Percentiles rank a stretch among this genome's conserved stretches.
Evolutionary conservation across 306 rosid genomes (phyloP).

Genomic region (Inga oerstediana): DNA sequence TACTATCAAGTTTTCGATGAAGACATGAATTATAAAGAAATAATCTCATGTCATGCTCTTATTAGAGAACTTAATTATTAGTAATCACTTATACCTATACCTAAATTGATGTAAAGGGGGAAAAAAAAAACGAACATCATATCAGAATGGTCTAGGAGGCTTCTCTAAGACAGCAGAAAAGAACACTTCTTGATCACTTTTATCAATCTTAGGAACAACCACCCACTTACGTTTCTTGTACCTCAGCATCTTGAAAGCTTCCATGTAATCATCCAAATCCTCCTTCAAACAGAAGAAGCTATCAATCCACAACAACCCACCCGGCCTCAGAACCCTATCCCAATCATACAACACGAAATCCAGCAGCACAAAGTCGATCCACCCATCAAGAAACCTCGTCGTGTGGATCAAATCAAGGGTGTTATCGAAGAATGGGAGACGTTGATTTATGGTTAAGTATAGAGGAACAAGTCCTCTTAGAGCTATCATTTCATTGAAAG

Average conservation of each 20-base stretch:
- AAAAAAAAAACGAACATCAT: neutral
- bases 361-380: constrained; percentile 73
- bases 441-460: constrained; percentile 67
- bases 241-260: constrained; percentile 57
- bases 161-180: constrained; percentile 79
- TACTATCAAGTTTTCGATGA: neutral
- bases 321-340: constrained; percentile 81
- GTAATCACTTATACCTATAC: neutral
- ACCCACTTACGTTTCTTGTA: constrained; percentile 72
- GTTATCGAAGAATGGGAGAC: constrained; percentile 75
- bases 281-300: constrained; percentile 70
- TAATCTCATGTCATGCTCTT: neutral
- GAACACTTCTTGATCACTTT: constrained; percentile 64
- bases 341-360: constrained; percentile 76
- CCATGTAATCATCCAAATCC: constrained; percentile 68
- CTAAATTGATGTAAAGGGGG: neutral
- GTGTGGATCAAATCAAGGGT: constrained; percentile 83
- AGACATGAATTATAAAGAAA: neutral
- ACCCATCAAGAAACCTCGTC: constrained; percentile 76
- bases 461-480: constrained; percentile 77
- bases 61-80: neutral
- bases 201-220: constrained; percentile 75
- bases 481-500: constrained; percentile 78
- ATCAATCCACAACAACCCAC: constrained; percentile 82
- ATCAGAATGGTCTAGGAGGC: constrained; percentile 68